Base-by-base conservation (phyloP, 2,329 filamentous ascomycete species). In the Claviceps purpurea region DNA sequence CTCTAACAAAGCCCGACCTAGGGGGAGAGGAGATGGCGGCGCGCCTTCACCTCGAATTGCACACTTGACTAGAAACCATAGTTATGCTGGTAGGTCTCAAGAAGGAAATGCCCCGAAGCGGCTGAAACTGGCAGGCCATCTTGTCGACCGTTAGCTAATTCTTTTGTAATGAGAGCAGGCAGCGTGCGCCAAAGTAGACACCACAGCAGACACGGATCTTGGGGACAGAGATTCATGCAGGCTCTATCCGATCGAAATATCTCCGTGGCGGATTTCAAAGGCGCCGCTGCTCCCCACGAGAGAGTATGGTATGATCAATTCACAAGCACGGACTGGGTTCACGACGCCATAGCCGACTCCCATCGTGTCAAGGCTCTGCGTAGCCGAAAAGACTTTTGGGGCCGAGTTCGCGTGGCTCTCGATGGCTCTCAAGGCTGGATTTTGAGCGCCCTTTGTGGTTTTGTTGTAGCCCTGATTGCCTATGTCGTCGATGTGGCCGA, bases 281-380 rank as follows among this genome's bases (percentile, higher is more conserved):
- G 75, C 38, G 83, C 81, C 4, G 69, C 85, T 10, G 84, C 81
- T 59, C 73, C 84, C 49, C 87, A 96, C 62, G 89, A 97, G 59
- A 83, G 93, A 55, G 86, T 94, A 10, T 97, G 93, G 93, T 97
- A 97, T 69, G 93, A 98, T 72, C 93, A 98, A 68, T 95, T 95
- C 63, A 95, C 89, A 5, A 95, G 88, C 6, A 96, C 89, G 52
- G 91, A 98, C 67, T 98, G 93, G 93, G 90, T 98, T 1, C 91
- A 95, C 65, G 93, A 98, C 68, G 90, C 86, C 65, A 96, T 98
- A 59, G 88, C 89, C 61, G 93, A 97, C 68, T 89, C 90, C 10
- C 88, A 89, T 61, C 86, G 93, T 26, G 82, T 94, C 49, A 93
- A 94, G 65, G 83, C 83, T 50, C 75, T 98, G 41, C 81, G 89